Percentiles rank a stretch among this genome's conserved stretches.
phyloP scores from a whole-genome alignment of 1,139 yeast genomes.

The Magnusiomyces paraingens region DNA sequence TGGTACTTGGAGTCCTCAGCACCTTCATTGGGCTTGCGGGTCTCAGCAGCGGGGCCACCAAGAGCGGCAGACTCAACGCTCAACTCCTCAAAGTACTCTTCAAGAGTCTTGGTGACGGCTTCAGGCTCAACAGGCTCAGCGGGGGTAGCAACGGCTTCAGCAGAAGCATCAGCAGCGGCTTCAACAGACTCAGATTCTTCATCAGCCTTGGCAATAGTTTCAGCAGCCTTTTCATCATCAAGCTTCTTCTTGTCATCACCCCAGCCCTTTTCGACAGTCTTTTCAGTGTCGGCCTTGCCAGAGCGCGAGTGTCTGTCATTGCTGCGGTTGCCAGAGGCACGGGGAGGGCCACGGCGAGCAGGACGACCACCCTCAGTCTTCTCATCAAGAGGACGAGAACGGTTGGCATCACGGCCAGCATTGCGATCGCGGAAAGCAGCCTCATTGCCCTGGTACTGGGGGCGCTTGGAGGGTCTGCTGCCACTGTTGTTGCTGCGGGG shows the following conservation, averaged over 20 bases:
- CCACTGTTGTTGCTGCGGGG: conserved; percentile 45
- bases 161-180: conserved; percentile 24
- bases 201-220: conserved; percentile 50
- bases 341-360: conserved; percentile 54
- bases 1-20: conserved; percentile 49
- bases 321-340: neutral
- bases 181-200: conserved; percentile 38
- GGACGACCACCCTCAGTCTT: conserved; percentile 41
- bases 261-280: conserved; percentile 84
- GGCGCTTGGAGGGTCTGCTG: conserved; percentile 35
- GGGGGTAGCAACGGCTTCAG: conserved; percentile 28
- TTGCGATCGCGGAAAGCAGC: conserved; percentile 75
- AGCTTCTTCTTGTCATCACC: conserved; percentile 56
- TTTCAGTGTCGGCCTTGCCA: conserved; percentile 75
- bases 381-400: conserved; percentile 47
- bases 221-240: conserved; percentile 60
- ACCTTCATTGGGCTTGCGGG: conserved; percentile 56
- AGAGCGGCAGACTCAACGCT: conserved; percentile 37
- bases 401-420: conserved; percentile 62
- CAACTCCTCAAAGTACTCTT: conserved; percentile 66
- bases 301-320: conserved; percentile 70
- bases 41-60: conserved; percentile 27
- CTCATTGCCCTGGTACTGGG: conserved; percentile 73
- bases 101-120: conserved; percentile 48
- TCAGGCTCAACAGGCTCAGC: conserved; percentile 29